Evolutionary conservation across 2,329 filamentous ascomycete genomes (phyloP).

Genomic region (Penicillium sp.): DNA sequence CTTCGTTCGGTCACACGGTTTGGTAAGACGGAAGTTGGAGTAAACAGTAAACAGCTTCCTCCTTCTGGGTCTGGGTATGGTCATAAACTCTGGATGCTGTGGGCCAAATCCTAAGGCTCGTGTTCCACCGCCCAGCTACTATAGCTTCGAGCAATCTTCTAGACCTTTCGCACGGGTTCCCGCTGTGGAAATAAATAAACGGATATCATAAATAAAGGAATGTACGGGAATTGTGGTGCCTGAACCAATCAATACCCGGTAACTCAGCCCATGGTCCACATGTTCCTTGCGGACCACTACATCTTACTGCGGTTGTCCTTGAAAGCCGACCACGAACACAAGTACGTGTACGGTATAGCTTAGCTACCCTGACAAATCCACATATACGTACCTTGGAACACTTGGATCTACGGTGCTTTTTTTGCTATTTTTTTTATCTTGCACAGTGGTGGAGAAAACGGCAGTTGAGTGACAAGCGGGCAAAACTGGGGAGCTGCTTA

Average conservation of each 20-base stretch:
- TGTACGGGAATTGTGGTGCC: background rate
- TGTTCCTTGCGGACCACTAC: conserved; percentile 12
- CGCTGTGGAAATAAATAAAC: background rate
- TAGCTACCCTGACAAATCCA: background rate
- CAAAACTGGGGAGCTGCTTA: background rate
- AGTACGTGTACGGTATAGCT: background rate
- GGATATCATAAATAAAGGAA: background rate
- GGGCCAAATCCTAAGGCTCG: conserved; percentile 15
- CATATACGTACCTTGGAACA: background rate
- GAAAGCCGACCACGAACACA: background rate
- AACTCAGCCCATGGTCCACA: conserved; percentile 1
- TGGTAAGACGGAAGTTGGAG: background rate
- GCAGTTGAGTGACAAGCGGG: background rate
- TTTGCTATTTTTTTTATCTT: background rate
- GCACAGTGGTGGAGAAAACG: background rate
- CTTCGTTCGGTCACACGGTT: background rate
- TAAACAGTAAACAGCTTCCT: background rate
- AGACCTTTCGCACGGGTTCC: conserved; percentile 6
- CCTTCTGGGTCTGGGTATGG: background rate
- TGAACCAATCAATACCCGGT: background rate
- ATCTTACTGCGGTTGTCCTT: conserved; percentile 10
- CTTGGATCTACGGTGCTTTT: background rate
- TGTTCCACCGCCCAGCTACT: conserved; percentile 5
- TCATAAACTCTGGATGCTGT: background rate
- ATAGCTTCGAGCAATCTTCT: conserved; percentile 12